Evolutionary conservation across 2,329 filamentous ascomycete genomes (phyloP), one percentile per base, ranked within the genome.

Genomic region (Fusarium domesticum): DNA sequence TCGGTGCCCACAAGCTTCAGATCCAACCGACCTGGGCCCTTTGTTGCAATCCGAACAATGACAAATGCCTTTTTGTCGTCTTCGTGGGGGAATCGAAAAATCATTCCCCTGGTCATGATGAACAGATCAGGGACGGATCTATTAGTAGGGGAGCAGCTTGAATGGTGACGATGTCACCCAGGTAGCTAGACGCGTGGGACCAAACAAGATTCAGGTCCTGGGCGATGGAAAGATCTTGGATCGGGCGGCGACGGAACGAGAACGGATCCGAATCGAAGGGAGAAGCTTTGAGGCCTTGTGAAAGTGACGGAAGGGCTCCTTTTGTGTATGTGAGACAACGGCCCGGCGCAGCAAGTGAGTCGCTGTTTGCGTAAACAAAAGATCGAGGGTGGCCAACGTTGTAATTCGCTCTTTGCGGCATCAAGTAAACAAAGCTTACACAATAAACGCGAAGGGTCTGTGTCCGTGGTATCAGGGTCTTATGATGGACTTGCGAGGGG

Each of bases 1-100:
- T 90, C 85, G 20, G 85, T 89, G 25, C 78, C 85, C 25, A 84
- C 72, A 20, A 90, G 65, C 60, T 81, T 82, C 36, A 87, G 64
- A 63, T 89, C 83, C 20, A 89, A 68, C 2, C 75, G 73, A 45
- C 72, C 73, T 28, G 70, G 67, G 30, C 70, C 71, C 43, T 65
- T 74, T 17, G 76, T 68, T 2, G 71, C 70, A 44, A 83, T 76
- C 56, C 86, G 75, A 15, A 87, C 60, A 17, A 90, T 72, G 20
- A 88, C 74, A 51, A 77, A 81, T 14, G 71, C 66, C 36, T 71
- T 69, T 35, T 74, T 68, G 44, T 70, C 67, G 45, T 77, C 77
- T 33, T 75, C 76, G 54, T 82, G 75, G 46, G 75, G 70, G 51
- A 89, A 70, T 49, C 79, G 77, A 42, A 87, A 67, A 47, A 88